A percentile compares a stretch with the other conserved stretches of the same genome.
These are phyloP conservation scores for Xerocomellus chrysenteron DNA, from an alignment of 768 basidiomycete genomes.

Conservation along the genomic window DNA sequence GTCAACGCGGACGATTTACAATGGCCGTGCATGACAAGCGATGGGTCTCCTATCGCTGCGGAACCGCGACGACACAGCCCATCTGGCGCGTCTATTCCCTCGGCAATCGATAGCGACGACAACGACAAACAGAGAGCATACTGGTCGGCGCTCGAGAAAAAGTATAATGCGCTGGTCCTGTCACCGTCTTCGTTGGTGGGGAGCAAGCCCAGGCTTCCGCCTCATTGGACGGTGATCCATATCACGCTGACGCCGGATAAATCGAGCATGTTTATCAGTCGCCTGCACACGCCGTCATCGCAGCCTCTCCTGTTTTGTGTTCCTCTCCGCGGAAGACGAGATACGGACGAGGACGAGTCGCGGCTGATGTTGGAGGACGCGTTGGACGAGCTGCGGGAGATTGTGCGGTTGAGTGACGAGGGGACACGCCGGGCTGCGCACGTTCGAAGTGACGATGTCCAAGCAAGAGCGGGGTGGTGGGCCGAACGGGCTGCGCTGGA, in stretches of 20 bases:
- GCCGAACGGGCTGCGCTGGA: constrained; percentile 75
- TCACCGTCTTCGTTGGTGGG: constrained; percentile 39
- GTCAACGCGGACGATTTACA: constrained; percentile 57
- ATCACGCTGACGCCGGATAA: constrained; percentile 83
- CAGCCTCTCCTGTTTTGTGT: constrained; percentile 82
- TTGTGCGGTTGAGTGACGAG: constrained; percentile 77
- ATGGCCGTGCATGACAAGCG: constrained; percentile 63
- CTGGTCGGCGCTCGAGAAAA: constrained; percentile 58
- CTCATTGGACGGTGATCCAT: constrained; percentile 80
- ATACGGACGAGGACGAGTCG: constrained; percentile 66
- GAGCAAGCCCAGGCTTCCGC: constrained; percentile 53
- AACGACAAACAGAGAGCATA: constrained; percentile 45
- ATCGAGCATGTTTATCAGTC: constrained; percentile 78
- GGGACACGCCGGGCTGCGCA: constrained; percentile 69
- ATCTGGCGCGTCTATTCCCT: constrained; percentile 12
- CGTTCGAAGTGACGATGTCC: constrained; percentile 64
- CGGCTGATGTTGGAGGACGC: constrained; percentile 77
- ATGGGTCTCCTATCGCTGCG: constrained; percentile 41
- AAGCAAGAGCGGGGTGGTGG: constrained; percentile 84
- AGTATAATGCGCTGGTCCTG: constrained; percentile 41
- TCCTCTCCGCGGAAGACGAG: constrained; percentile 82
- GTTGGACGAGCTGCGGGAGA: constrained; percentile 69
- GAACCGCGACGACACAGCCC: neutral
- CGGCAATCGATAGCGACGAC: constrained; percentile 33
- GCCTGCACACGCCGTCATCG: constrained; percentile 57